Percentiles rank a stretch among this genome's conserved stretches.
phyloP scores from a whole-genome alignment of 257 asterid species.

The Solanum lignicaule region DNA sequence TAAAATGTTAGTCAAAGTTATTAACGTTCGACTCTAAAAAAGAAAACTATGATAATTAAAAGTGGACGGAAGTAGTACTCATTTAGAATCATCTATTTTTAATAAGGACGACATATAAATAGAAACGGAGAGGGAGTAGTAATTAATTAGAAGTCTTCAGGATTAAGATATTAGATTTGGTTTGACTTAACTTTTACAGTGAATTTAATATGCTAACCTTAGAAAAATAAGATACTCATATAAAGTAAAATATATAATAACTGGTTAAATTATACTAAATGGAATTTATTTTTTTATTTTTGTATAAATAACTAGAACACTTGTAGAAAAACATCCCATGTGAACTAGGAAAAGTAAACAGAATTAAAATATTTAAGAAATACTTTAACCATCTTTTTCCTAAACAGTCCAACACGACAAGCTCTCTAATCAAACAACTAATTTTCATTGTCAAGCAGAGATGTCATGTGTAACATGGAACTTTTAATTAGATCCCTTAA shows the following conservation, averaged over 20 bases:
- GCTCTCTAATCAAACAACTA: neutral
- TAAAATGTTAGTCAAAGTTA: too few relatives aligned
- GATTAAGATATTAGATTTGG: neutral
- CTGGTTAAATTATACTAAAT: neutral
- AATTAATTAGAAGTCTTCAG: neutral
- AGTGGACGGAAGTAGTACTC: too few relatives aligned
- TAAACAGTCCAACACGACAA: neutral
- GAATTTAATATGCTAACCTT: neutral
- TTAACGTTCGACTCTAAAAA: too few relatives aligned
- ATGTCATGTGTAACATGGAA: neutral
- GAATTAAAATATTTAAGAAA: neutral
- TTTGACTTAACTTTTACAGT: neutral
- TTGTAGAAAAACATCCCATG: neutral
- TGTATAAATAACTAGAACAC: neutral
- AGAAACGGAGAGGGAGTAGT: neutral
- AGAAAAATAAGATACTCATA: neutral
- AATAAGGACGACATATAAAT: too few relatives aligned
- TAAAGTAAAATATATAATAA: neutral
- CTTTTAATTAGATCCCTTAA: neutral
- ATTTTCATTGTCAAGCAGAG: neutral
- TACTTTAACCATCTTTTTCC: neutral
- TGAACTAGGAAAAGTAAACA: neutral
- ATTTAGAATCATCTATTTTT: neutral
- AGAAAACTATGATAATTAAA: too few relatives aligned
- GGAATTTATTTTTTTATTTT: neutral